phyloP scores from a whole-genome alignment of 2,329 filamentous ascomycete genomes.

The Rutstroemia sp. region DNA sequence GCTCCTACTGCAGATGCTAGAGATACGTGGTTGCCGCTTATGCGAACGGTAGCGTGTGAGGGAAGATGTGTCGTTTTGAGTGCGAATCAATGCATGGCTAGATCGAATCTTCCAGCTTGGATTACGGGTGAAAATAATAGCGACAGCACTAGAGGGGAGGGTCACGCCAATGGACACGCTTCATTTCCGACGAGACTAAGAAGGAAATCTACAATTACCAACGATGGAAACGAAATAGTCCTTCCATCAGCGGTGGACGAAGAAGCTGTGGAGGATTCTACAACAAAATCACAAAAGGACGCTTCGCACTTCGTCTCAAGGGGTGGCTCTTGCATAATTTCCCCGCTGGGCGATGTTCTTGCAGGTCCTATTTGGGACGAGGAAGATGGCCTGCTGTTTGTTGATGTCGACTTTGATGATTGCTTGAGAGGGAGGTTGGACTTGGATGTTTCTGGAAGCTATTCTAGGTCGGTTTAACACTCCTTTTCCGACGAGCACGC shows the following conservation, averaged over 20 bases:
- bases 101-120: conserved; percentile 50
- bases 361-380: conserved; percentile 76
- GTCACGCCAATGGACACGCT: not conserved
- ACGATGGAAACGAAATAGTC: conserved; percentile 50
- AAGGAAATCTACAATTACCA: conserved; percentile 22
- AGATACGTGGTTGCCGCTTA: conserved; percentile 74
- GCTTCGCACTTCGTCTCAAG: conserved; percentile 41
- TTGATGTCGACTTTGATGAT: conserved; percentile 80
- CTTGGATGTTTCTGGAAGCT: conserved; percentile 77
- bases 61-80: conserved; percentile 80
- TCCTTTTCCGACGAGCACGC: not conserved
- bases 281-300: conserved; percentile 11
- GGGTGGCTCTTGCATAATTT: conserved; percentile 78
- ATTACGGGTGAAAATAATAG: conserved; percentile 33
- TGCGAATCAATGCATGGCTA: conserved; percentile 72
- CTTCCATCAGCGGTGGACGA: conserved; percentile 23
- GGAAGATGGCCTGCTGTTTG: conserved; percentile 58
- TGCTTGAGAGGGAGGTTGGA: conserved; percentile 77
- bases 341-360: conserved; percentile 71
- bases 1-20: conserved; percentile 83
- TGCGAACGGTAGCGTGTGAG: conserved; percentile 75
- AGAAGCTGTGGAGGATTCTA: not conserved
- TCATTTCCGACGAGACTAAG: conserved; percentile 1
- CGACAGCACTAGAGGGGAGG: conserved; percentile 2
- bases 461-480: conserved; percentile 55